Evolutionary conservation across 805 yeast genomes (phyloP).

Genomic region (Teunomyces aglyptinius): DNA sequence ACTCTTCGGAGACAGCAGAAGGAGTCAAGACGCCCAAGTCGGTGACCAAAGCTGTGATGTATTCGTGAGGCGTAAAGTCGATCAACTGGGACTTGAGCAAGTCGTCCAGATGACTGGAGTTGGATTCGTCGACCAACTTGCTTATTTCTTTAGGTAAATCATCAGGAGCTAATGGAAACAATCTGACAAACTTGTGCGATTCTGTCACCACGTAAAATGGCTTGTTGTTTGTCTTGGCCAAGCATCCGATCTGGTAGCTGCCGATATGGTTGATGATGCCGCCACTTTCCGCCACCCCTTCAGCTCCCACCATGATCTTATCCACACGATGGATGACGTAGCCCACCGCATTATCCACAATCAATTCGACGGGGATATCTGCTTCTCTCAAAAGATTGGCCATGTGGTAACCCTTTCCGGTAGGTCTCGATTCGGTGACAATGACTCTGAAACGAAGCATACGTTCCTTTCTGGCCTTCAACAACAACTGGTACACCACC

Average conservation of each 20-base stretch:
- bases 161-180: constrained; percentile 91
- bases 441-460: constrained; percentile 83
- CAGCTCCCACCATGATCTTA: constrained; percentile 95
- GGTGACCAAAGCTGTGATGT: constrained; percentile 91
- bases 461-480: constrained; percentile 69
- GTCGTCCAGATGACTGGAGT: constrained; percentile 19
- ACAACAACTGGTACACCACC: constrained; percentile 75
- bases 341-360: constrained; percentile 93
- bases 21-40: constrained; percentile 97
- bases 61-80: constrained; percentile 95
- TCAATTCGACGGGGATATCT: constrained; percentile 83
- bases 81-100: constrained; percentile 42
- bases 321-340: constrained; percentile 87
- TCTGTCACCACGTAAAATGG: constrained; percentile 95
- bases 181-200: constrained; percentile 91
- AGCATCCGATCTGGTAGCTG: constrained; percentile 88
- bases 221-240: constrained; percentile 85
- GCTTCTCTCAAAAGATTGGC: constrained; percentile 62
- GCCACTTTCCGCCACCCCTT: constrained; percentile 98
- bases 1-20: constrained; percentile 96
- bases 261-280: constrained; percentile 97
- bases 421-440: constrained; percentile 91
- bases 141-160: constrained; percentile 65
- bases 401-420: constrained; percentile 70
- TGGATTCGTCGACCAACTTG: constrained; percentile 20